Base-by-base conservation (phyloP, 164 flowering plant species). In the Vitis cinerea region DNA sequence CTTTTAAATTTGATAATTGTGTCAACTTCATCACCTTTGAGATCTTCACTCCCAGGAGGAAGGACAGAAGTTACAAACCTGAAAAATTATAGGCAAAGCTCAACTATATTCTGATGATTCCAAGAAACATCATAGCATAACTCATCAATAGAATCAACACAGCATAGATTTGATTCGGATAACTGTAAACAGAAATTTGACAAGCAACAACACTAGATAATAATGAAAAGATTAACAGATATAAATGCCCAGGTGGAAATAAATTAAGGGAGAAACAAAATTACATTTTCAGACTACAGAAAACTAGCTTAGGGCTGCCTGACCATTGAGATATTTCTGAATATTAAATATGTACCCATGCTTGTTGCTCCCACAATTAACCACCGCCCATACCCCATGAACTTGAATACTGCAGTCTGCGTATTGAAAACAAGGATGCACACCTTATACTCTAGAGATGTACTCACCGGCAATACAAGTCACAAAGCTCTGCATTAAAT, bases 11-110 rank as follows among this genome's bases (percentile, higher is more conserved):
- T 82, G 52, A 83, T 59, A 4, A 96, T 93, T 8, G 80, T 82
- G n/a, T 90, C 97, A 73, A 85, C 97, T 83, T 96, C 99, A 73
- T 82, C 73, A 31, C 99, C 99, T 70, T 77, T 83, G 54, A 96
- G 97, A 61, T 87, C 87, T 79, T 93, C 88, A 74, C 67, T 66
- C 75, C 84, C 95, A 17, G 90, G 76, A 59, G 99, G 98, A 78
- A 96, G 88, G 15, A 93, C 86, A 68, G 97, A 88, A 37, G 95
- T 76, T 1, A 96, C 92, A 84, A 86, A 95, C 69, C 98, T 93
- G 71, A 67, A 75, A 67, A 9, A 58, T 37, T 2, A 15, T 30
- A 51, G 47, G 14, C 4, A 48, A 10, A 68, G 54, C 5, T 10
- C 4, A 3, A 15, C 10, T 54, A 37, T 19, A 64, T 9, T 16